Evolutionary conservation across 2,329 filamentous ascomycete species (phyloP), one percentile per base, ranked within the genome.

Genomic region (Biscogniauxia marginata): DNA sequence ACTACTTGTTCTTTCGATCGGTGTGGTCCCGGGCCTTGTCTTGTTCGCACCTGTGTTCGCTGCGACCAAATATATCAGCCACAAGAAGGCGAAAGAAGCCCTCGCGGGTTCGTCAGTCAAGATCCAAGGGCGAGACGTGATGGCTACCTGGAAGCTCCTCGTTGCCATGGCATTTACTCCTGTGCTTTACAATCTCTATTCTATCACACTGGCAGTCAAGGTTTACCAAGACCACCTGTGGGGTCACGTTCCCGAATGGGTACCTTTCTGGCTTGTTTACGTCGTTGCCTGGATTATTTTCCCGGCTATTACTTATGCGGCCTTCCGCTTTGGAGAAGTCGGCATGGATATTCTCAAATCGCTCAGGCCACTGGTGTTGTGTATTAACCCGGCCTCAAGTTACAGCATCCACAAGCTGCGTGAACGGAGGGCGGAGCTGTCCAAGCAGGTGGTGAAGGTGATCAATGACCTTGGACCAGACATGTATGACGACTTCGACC

Each of bases 261-360:
- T 96, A 25, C 90, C 93, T 1, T 82, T 93, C 55, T 96, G 88
- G 85, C 71, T 85, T 20, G 83, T 96, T 9, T 86, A 93, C 61
- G 71, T 91, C 8, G 83, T 85, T 43, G 89, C 92, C 50, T 87
- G 90, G 77, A 80, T 91, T 49, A 77, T 96, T 63, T 96, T 96
- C 79, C 89, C 93, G 5, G 83, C 86, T 21, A 89, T 97, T 65
- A 97, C 93, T 0, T 97, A 96, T 72, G 93, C 92, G 4, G 91
- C 95, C 6, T 85, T 99, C 52, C 88, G 95, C 9, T 96, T 98
- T 63, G 95, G 95, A 48, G 95, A 99, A 75, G 88, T 96, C n/a
- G 95, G 93, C 52, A 97, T 99, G 92, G 95, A 99, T 70, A 97
- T 99, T 54, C 79, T 95, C 77, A 99, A 98, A 75, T 98, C 93